phyloP scores from a whole-genome alignment of 306 rosid genomes.

The Styphnolobium japonicum region DNA sequence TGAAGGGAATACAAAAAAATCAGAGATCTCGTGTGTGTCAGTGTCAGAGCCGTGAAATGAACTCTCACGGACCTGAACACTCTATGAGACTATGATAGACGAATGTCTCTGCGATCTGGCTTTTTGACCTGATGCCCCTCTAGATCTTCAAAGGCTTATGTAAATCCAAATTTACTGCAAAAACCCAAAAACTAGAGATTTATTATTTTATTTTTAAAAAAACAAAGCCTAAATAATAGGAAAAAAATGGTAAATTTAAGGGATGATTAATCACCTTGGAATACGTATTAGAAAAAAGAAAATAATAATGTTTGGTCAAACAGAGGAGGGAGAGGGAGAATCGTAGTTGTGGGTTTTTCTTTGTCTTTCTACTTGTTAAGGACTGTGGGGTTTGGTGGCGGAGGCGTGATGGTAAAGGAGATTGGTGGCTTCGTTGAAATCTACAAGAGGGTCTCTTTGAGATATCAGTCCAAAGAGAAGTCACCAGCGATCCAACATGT shows the following conservation, averaged over 20 bases:
- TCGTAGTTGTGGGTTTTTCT: background rate
- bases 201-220: background rate
- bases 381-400: too few relatives aligned
- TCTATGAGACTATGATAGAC: background rate
- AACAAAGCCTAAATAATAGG: background rate
- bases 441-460: too few relatives aligned
- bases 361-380: background rate
- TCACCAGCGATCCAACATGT: background rate
- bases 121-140: background rate
- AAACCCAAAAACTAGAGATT: background rate
- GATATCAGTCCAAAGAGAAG: too few relatives aligned
- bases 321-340: background rate
- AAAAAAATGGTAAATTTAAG: background rate
- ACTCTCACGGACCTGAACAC: slow-evolving; percentile 27
- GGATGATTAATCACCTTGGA: background rate
- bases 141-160: background rate
- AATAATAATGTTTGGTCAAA: background rate
- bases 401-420: too few relatives aligned
- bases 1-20: background rate
- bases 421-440: too few relatives aligned
- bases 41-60: slow-evolving; percentile 27
- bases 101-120: slow-evolving; percentile 8
- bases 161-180: background rate
- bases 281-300: background rate
- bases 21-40: slow-evolving; percentile 12